phyloP scores from a whole-genome alignment of 164 flowering plant species.

The Tetrastigma voinierianum region DNA sequence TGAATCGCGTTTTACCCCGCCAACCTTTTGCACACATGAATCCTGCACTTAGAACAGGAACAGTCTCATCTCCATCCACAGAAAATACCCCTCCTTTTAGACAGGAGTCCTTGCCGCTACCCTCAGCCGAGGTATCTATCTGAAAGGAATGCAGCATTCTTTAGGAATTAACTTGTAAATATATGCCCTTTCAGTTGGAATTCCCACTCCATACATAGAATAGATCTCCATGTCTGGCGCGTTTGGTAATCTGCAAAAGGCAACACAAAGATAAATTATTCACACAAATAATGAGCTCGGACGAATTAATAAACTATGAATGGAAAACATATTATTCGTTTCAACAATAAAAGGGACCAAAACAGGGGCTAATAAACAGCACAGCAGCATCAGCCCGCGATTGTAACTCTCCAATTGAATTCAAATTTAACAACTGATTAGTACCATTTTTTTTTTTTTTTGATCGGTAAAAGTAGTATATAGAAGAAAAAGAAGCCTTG shows the following conservation, averaged over 20 bases:
- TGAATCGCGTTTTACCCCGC: constrained; percentile 80
- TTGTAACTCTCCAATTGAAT: too few relatives aligned
- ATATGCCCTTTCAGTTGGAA: constrained; percentile 80
- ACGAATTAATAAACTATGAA: not conserved
- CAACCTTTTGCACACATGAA: constrained; percentile 83
- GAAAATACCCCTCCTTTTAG: constrained; percentile 58
- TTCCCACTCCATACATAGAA: constrained; percentile 77
- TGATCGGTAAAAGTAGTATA: not conserved
- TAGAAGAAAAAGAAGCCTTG: too few relatives aligned
- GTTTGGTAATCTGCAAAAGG: constrained; percentile 60
- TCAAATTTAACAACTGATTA: too few relatives aligned
- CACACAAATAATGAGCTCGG: not conserved
- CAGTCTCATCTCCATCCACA: constrained; percentile 78
- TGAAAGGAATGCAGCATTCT: constrained; percentile 74
- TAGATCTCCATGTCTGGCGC: constrained; percentile 82
- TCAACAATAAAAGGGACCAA: not conserved
- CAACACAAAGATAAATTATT: too few relatives aligned
- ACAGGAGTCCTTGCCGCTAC: constrained; percentile 37
- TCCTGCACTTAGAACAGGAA: constrained; percentile 77
- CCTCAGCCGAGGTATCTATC: constrained; percentile 64
- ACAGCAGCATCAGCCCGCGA: not conserved
- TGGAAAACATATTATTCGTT: not conserved
- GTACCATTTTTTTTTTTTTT: too few relatives aligned
- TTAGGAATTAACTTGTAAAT: constrained; percentile 51
- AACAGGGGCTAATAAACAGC: not conserved